Evolutionary conservation across 441 rosid genomes (phyloP).

Genomic region (Euphorbia schlechtendalii): DNA sequence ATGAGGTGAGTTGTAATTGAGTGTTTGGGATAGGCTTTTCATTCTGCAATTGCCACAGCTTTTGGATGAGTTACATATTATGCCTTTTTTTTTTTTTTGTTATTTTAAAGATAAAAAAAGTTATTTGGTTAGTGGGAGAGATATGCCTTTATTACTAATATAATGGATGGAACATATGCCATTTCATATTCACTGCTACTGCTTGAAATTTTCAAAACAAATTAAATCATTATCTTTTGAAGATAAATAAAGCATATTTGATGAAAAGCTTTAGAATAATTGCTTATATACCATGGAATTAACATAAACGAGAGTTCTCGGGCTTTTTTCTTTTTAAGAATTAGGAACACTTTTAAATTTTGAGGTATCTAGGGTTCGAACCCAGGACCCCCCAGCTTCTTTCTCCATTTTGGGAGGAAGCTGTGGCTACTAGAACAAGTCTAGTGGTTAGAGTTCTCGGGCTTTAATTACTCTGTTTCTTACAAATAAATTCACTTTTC

Average conservation of each 20-base stretch:
- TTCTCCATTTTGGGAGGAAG: too few relatives aligned
- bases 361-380: too few relatives aligned
- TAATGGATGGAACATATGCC: slow-evolving; percentile 53
- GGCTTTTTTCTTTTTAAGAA: too few relatives aligned
- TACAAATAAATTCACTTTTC: too few relatives aligned
- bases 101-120: neutral
- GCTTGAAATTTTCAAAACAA: slow-evolving; percentile 32
- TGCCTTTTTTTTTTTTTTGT: neutral
- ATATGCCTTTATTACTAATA: slow-evolving; percentile 29
- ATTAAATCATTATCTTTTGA: slow-evolving; percentile 31
- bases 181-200: slow-evolving; percentile 26
- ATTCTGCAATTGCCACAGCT: slow-evolving; percentile 46
- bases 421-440: too few relatives aligned
- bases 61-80: slow-evolving; percentile 21
- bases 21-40: slow-evolving; percentile 35
- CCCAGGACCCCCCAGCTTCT: too few relatives aligned
- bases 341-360: too few relatives aligned
- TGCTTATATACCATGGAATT: too few relatives aligned
- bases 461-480: too few relatives aligned
- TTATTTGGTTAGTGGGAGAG: slow-evolving; percentile 20
- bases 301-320: too few relatives aligned
- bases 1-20: too few relatives aligned
- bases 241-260: neutral
- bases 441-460: too few relatives aligned
- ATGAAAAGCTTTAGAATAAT: neutral